phyloP scores from a whole-genome alignment of 805 yeast species.

The Saturnispora serradocipensis region DNA sequence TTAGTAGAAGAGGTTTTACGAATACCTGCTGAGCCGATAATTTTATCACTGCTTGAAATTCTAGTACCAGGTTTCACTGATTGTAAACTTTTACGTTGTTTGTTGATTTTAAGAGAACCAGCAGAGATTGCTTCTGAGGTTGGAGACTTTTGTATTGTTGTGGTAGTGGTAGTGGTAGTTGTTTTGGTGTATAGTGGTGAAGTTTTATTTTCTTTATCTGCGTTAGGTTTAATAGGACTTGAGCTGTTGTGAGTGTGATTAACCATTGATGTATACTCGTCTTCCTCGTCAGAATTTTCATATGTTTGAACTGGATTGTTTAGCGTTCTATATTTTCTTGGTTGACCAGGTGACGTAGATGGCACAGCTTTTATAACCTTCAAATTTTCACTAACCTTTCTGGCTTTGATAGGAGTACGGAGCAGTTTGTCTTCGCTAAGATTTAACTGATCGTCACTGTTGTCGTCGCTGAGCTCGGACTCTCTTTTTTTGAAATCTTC shows the following conservation, averaged over 20 bases:
- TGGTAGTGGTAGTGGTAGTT: constrained; percentile 42
- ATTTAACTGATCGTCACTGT: constrained; percentile 21
- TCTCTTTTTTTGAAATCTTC: constrained; percentile 52
- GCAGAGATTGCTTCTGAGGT: constrained; percentile 13
- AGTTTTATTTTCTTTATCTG: constrained; percentile 24
- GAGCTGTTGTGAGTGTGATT: constrained; percentile 10
- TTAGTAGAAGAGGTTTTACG: constrained; percentile 27
- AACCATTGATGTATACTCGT: constrained; percentile 16
- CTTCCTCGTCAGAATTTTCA: constrained; percentile 30
- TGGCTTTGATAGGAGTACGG: constrained; percentile 67
- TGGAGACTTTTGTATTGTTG: constrained; percentile 28
- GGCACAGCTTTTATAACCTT: constrained; percentile 67
- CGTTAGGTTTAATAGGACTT: constrained; percentile 17
- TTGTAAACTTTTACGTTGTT: constrained; percentile 22
- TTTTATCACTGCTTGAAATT: constrained; percentile 22
- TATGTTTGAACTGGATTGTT: constrained; percentile 24
- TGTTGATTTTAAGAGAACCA: constrained; percentile 16
- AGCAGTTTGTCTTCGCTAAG: constrained; percentile 30
- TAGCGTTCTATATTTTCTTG: constrained; percentile 55
- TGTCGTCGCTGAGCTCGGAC: constrained; percentile 17
- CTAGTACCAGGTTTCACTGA: constrained; percentile 17
- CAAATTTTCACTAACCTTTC: constrained; percentile 58
- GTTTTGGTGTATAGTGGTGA: constrained; percentile 34
- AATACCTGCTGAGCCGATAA: constrained; percentile 29
- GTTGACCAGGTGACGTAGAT: constrained; percentile 92